A percentile compares a stretch with the other conserved stretches of the same genome.
These are phyloP conservation scores for Garcia nutans DNA, from an alignment of 345 rosid species.

Conservation along the genomic window DNA sequence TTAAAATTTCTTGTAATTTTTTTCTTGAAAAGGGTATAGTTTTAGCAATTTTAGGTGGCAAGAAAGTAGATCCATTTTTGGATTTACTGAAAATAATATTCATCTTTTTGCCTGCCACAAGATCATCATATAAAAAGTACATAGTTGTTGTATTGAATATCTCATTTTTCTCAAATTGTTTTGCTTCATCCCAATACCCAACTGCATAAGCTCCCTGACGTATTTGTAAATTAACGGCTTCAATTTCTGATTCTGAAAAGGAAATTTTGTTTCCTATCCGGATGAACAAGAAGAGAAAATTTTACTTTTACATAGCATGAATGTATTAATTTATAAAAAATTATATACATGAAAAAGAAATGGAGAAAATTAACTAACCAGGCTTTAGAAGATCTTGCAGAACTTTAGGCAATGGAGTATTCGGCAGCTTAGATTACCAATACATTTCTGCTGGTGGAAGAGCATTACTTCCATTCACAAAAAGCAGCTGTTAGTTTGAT, in stretches of 20 bases:
- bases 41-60: slow-evolving; percentile 5
- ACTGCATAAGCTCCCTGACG: not conserved
- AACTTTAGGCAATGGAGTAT: too few species aligned
- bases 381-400: too few species aligned
- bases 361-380: too few species aligned
- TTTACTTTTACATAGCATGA: too few species aligned
- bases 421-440: not conserved
- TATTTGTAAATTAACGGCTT: rapidly evolving
- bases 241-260: not conserved
- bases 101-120: not conserved
- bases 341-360: too few species aligned
- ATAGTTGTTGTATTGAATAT: not conserved
- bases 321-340: too few species aligned
- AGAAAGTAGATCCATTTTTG: not conserved
- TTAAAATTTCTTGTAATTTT: not conserved
- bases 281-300: too few species aligned
- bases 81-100: not conserved
- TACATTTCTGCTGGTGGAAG: too few species aligned
- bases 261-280: not conserved
- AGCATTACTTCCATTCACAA: too few species aligned
- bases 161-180: not conserved
- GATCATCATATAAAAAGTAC: not conserved
- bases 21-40: slow-evolving; percentile 14
- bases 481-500: too few species aligned
- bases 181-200: not conserved